Conservation (phyloP, 1,139 yeast genomes). For the Blastobotrys indianensis region DNA sequence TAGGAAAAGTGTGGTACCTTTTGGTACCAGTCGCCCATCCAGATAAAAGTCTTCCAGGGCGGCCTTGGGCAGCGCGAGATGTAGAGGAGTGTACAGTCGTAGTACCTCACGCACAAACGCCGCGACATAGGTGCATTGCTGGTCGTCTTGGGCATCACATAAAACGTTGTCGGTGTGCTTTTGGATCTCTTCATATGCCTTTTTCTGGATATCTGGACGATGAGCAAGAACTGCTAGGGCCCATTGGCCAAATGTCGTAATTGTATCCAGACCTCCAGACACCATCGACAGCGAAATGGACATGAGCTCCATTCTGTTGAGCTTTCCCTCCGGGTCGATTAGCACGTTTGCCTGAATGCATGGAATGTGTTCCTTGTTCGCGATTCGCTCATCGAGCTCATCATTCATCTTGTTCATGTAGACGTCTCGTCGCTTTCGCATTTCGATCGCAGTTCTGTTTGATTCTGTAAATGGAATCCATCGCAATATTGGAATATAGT, state of each 20-base stretch:
- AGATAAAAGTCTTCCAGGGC: constrained; percentile 46
- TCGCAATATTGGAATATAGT: constrained; percentile 52
- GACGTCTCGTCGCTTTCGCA: constrained; percentile 44
- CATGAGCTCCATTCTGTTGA: constrained; percentile 43
- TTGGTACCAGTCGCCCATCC: constrained; percentile 43
- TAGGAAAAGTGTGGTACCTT: constrained; percentile 52
- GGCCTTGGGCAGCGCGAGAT: constrained; percentile 58
- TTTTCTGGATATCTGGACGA: constrained; percentile 45
- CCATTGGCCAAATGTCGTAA: constrained; percentile 55
- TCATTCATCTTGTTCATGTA: constrained; percentile 40
- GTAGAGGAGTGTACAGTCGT: constrained; percentile 53
- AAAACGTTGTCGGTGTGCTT: constrained; percentile 40
- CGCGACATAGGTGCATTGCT: constrained; percentile 42
- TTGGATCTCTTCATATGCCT: constrained; percentile 38
- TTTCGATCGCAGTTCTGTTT: constrained; percentile 34
- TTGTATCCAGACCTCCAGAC: constrained; percentile 71
- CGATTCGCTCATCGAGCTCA: constrained; percentile 26
- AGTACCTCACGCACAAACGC: constrained; percentile 60
- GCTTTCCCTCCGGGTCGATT: constrained; percentile 23
- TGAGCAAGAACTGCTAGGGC: constrained; percentile 48
- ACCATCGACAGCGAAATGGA: constrained; percentile 67
- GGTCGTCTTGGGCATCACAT: constrained; percentile 35
- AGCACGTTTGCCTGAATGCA: constrained; percentile 43
- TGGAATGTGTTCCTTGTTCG: constrained; percentile 24
- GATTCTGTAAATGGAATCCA: constrained; percentile 25